Evolutionary conservation across 2,329 filamentous ascomycete species (phyloP).

Genomic region (Pseudogymnoascus sp.): DNA sequence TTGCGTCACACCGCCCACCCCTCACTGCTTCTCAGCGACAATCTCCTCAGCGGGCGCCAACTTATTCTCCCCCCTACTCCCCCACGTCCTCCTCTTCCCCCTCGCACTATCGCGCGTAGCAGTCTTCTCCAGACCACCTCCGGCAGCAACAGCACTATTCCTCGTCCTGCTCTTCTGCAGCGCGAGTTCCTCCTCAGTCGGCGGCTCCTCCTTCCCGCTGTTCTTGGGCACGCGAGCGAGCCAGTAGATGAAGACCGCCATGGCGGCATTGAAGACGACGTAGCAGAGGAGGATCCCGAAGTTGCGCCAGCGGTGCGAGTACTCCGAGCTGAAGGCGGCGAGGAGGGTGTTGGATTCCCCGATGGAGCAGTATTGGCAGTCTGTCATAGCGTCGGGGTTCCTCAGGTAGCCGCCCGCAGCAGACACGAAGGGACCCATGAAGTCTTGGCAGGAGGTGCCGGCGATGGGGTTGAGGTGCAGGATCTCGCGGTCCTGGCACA

Average conservation of each 20-base stretch:
- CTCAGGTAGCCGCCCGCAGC: constrained; percentile 45
- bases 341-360: constrained; percentile 46
- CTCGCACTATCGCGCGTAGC: neutral
- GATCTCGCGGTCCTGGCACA: constrained; percentile 62
- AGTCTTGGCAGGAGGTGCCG: constrained; percentile 51
- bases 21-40: neutral
- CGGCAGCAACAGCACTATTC: neutral
- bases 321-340: constrained; percentile 40
- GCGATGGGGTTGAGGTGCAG: constrained; percentile 55
- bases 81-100: neutral
- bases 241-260: constrained; percentile 47
- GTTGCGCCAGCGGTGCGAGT: constrained; percentile 57
- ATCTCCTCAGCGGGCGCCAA: neutral
- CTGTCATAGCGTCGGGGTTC: constrained; percentile 38
- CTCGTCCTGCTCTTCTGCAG: constrained; percentile 7
- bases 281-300: constrained; percentile 55
- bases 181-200: constrained; percentile 6
- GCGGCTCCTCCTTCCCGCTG: constrained; percentile 10
- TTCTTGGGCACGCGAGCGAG: constrained; percentile 39
- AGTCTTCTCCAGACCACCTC: neutral
- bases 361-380: constrained; percentile 50
- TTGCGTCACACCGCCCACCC: neutral
- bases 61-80: neutral
- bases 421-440: constrained; percentile 44
- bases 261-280: constrained; percentile 46